Percentiles rank a stretch among this genome's conserved stretches.
These are phyloP conservation scores for Peronospora belbahrii DNA, from an alignment of 352 stramenopile genomes.

Conservation along the genomic window DNA sequence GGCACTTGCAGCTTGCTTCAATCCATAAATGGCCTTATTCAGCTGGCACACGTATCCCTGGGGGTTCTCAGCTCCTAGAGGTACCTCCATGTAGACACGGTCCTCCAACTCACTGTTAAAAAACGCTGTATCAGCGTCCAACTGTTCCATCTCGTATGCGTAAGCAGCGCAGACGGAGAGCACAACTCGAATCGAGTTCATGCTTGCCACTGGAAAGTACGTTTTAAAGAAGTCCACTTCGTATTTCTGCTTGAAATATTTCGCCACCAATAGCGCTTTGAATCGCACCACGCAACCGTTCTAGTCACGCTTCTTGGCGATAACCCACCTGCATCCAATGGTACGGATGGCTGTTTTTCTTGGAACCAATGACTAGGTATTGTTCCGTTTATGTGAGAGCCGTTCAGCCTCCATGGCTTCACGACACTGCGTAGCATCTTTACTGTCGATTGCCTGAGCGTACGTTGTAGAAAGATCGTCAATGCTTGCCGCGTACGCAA, in stretches of 20 bases:
- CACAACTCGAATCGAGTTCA: conserved; percentile 30
- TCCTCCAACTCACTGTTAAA: conserved; percentile 11
- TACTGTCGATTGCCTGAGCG: not conserved
- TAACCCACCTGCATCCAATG: too few species aligned
- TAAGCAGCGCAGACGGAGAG: conserved; percentile 1
- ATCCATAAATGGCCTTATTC: conserved; percentile 10
- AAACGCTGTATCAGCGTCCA: conserved; percentile 32
- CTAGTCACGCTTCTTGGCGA: too few species aligned
- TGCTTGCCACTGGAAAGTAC: conserved; percentile 32
- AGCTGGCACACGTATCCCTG: conserved; percentile 4
- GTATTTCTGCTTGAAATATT: too few species aligned
- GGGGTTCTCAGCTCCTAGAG: not conserved
- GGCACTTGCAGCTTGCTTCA: conserved; percentile 12
- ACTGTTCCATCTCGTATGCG: conserved; percentile 11
- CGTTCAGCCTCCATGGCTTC: not conserved
- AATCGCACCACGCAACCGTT: too few species aligned
- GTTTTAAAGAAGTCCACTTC: too few species aligned
- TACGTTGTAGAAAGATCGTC: not conserved
- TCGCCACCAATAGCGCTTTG: too few species aligned
- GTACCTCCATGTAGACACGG: conserved; percentile 7
- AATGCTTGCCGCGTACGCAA: not conserved
- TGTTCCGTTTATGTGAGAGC: too few species aligned
- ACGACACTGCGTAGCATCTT: not conserved
- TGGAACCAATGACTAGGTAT: too few species aligned
- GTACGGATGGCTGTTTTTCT: too few species aligned